phyloP scores from a whole-genome alignment of 805 yeast genomes.

The Candida ulmi region DNA sequence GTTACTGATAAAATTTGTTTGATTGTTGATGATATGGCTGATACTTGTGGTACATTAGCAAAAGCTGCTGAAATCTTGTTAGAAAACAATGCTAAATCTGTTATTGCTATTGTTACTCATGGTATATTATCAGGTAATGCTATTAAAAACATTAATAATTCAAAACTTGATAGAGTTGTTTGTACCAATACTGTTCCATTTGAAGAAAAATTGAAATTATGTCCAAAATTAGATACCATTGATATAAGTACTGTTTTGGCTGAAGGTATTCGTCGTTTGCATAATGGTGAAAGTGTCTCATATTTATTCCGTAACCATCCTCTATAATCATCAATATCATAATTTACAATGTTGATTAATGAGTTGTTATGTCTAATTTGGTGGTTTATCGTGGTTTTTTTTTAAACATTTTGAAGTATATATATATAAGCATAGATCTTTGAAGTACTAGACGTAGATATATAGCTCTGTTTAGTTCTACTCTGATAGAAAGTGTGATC shows the following conservation, averaged over 20 bases:
- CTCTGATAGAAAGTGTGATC: no score
- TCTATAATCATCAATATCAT: conserved; percentile 6
- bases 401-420: no score
- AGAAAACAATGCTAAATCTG: conserved; percentile 63
- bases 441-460: no score
- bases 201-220: conserved; percentile 50
- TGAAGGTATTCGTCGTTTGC: conserved; percentile 79
- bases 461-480: no score
- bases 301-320: conserved; percentile 72
- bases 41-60: conserved; percentile 81
- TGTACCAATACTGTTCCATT: conserved; percentile 82
- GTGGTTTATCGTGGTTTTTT: background rate
- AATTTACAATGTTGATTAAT: no score
- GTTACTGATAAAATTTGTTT: conserved; percentile 71
- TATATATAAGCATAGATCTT: no score
- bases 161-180: conserved; percentile 62
- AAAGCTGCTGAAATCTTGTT: conserved; percentile 75
- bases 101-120: conserved; percentile 79
- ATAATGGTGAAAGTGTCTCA: conserved; percentile 82
- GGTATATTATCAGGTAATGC: conserved; percentile 77
- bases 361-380: background rate
- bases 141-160: conserved; percentile 60
- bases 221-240: conserved; percentile 61
- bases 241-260: conserved; percentile 74
- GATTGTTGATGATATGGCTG: conserved; percentile 86